phyloP scores from a whole-genome alignment of 2,329 filamentous ascomycete species.

The Neofusicoccum ribis region DNA sequence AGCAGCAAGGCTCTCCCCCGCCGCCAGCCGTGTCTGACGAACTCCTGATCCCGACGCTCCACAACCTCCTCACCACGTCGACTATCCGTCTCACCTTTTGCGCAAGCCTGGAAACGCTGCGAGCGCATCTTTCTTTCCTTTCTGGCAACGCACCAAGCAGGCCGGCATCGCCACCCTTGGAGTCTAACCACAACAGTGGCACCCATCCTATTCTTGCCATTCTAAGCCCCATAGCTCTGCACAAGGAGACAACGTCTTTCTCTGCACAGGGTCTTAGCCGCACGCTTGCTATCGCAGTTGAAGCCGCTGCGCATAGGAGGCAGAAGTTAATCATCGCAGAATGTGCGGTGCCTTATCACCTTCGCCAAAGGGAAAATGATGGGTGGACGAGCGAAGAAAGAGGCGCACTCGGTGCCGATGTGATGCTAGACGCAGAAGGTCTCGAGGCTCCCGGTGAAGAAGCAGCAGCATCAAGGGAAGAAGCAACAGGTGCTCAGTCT shows the following conservation, averaged over 20 bases:
- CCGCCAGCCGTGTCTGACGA: conserved; percentile 23
- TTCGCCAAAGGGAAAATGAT: background rate
- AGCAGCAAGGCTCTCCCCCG: background rate
- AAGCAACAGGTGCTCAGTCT: conserved; percentile 54
- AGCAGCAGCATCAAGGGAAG: conserved; percentile 47
- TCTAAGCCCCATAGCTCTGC: conserved; percentile 66
- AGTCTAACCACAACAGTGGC: conserved; percentile 17
- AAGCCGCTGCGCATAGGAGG: conserved; percentile 50
- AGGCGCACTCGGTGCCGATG: conserved; percentile 38
- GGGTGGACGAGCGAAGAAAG: conserved; percentile 60
- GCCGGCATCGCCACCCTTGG: background rate
- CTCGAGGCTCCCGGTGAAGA: conserved; percentile 54
- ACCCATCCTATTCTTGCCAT: conserved; percentile 49
- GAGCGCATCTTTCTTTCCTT: conserved; percentile 67
- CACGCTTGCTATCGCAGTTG: conserved; percentile 63
- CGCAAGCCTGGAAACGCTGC: conserved; percentile 73
- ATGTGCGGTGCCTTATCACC: conserved; percentile 26
- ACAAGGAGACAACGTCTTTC: conserved; percentile 70
- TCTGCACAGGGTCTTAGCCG: conserved; percentile 70
- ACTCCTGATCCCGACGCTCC: conserved; percentile 65
- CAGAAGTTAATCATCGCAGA: conserved; percentile 46
- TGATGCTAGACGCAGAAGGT: conserved; percentile 46
- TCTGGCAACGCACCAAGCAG: background rate
- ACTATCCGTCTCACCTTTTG: conserved; percentile 71
- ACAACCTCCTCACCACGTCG: conserved; percentile 67